Conservation (phyloP, 768 basidiomycete species). For the Rhodotorula toruloides region DNA sequence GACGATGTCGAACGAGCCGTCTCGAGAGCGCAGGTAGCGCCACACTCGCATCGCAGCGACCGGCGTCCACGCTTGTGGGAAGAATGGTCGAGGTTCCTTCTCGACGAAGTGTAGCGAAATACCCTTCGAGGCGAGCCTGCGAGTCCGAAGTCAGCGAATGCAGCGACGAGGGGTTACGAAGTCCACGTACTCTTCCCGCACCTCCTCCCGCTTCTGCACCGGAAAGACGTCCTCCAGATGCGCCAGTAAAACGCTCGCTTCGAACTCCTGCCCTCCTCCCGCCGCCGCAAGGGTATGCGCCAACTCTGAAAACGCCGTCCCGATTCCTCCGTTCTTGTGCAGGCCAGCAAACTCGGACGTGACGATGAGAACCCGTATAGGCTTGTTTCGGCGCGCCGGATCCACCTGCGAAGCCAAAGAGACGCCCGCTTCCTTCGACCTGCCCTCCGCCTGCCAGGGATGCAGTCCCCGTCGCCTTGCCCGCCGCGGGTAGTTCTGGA, state of each 20-base stretch:
- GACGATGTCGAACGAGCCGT: slow-evolving; percentile 29
- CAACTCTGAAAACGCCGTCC: slow-evolving; percentile 33
- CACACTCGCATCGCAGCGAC: slow-evolving; percentile 32
- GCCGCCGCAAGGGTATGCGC: slow-evolving; percentile 19
- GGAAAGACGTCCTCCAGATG: slow-evolving; percentile 27
- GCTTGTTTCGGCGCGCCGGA: background rate
- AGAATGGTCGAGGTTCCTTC: slow-evolving; percentile 20
- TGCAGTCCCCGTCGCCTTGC: background rate
- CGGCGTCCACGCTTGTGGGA: slow-evolving; percentile 34
- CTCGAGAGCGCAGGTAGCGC: slow-evolving; percentile 10
- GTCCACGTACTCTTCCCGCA: slow-evolving; percentile 13
- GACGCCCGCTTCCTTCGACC: background rate
- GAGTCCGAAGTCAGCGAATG: background rate
- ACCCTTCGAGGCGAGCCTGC: slow-evolving; percentile 15
- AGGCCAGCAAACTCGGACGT: slow-evolving; percentile 35
- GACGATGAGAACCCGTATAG: slow-evolving; percentile 25
- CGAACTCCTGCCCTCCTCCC: slow-evolving; percentile 1
- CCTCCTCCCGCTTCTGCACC: background rate
- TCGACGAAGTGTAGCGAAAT: slow-evolving; percentile 31
- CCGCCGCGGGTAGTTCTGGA: slow-evolving; percentile 34
- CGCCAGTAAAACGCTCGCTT: slow-evolving; percentile 31
- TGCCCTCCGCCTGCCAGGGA: slow-evolving; percentile 9
- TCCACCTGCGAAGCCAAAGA: background rate
- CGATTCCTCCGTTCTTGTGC: slow-evolving; percentile 39
- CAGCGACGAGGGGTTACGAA: fast-evolving